Conservation (phyloP, 106 monocot species). For the Iris macrosiphon region DNA sequence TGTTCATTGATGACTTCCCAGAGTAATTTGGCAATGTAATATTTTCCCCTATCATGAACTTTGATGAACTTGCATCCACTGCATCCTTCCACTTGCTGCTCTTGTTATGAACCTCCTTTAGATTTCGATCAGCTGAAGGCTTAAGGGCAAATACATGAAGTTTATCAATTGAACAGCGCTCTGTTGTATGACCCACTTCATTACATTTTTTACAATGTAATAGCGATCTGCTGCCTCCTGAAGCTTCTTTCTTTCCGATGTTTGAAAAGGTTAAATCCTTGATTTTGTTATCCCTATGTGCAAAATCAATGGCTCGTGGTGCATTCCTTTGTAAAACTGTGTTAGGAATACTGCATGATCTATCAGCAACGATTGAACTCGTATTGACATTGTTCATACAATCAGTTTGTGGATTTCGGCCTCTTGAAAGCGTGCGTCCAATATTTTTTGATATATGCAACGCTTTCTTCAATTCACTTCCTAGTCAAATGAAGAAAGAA, state of each 20-base stretch:
- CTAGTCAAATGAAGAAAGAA: slow-evolving; percentile 15
- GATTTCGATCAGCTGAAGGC: slow-evolving; percentile 42
- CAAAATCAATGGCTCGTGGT: slow-evolving; percentile 9
- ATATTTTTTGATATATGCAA: slow-evolving; percentile 23
- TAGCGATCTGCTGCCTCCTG: slow-evolving; percentile 15
- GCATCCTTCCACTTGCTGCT: slow-evolving; percentile 28
- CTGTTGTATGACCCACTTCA: slow-evolving; percentile 73
- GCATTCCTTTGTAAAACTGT: slow-evolving; percentile 4
- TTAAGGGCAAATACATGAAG: slow-evolving; percentile 44
- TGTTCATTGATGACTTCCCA: slow-evolving; percentile 4
- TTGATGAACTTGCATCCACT: neutral
- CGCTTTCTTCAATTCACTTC: slow-evolving; percentile 27
- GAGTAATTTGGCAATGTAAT: slow-evolving; percentile 10
- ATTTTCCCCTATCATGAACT: slow-evolving; percentile 1
- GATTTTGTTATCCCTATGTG: slow-evolving; percentile 27
- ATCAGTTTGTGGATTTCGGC: slow-evolving; percentile 23
- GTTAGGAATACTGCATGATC: slow-evolving; percentile 9
- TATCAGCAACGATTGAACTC: slow-evolving; percentile 11
- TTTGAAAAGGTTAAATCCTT: slow-evolving; percentile 22
- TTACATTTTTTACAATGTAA: slow-evolving; percentile 66
- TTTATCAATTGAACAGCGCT: slow-evolving; percentile 60
- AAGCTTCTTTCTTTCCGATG: slow-evolving; percentile 18
- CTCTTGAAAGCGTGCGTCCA: slow-evolving; percentile 17
- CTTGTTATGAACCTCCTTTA: slow-evolving; percentile 28
- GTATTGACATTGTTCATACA: slow-evolving; percentile 1